Evolutionary conservation across 257 asterid species (phyloP).

Genomic region (Gentiana macrophylla): DNA sequence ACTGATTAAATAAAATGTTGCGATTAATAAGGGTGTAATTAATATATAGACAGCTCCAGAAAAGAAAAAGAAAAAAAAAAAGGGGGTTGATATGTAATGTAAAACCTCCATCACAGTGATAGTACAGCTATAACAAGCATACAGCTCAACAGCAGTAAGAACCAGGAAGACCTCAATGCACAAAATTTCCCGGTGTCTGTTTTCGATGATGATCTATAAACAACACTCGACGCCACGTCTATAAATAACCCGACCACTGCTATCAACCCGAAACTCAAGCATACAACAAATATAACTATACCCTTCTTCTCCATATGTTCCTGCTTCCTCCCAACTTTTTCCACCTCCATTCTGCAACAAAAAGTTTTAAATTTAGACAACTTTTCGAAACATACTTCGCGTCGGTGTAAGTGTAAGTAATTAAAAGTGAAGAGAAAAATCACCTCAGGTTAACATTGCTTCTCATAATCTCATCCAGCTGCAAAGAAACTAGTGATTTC

Average conservation of each 20-base stretch:
- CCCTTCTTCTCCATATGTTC: constrained; percentile 82
- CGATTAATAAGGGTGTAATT: no score
- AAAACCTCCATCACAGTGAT: constrained; percentile 28
- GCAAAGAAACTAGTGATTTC: constrained; percentile 66
- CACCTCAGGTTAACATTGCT: constrained; percentile 74
- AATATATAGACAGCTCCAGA: no score
- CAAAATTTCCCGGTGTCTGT: constrained; percentile 58
- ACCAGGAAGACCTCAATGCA: constrained; percentile 56
- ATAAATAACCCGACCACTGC: constrained; percentile 38
- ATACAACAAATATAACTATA: constrained; percentile 47
- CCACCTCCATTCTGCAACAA: constrained; percentile 59
- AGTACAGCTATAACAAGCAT: constrained; percentile 33
- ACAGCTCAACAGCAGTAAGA: constrained; percentile 51
- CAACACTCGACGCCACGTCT: constrained; percentile 28
- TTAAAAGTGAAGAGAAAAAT: neutral
- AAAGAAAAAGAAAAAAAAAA: no score
- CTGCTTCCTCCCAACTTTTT: constrained; percentile 45
- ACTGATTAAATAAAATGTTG: no score
- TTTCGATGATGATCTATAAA: constrained; percentile 15
- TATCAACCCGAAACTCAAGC: constrained; percentile 43
- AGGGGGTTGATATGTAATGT: no score
- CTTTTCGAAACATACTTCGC: no score
- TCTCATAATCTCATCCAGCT: constrained; percentile 48
- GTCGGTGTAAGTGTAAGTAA: no score
- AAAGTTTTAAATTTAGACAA: neutral